Evolutionary conservation across 75 land plant genomes (phyloP).

Genomic region (Adiantum capillusveneris): DNA sequence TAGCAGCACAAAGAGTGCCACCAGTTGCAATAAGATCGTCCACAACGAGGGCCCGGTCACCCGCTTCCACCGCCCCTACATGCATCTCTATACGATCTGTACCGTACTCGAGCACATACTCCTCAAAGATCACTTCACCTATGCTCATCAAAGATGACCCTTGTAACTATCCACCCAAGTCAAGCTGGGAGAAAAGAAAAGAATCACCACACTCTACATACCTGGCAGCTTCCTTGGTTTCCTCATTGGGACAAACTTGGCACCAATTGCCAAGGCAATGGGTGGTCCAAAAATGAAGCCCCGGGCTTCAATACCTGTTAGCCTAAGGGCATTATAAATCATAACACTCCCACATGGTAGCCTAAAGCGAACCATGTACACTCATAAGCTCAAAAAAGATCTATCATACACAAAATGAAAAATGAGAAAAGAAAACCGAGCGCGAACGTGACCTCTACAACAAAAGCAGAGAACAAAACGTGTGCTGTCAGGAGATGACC

Average conservation of each 20-base stretch:
- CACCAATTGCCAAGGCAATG: conserved; percentile 85
- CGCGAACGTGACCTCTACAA: too few relatives aligned
- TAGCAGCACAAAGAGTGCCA: conserved; percentile 78
- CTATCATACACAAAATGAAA: too few relatives aligned
- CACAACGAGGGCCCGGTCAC: conserved; percentile 78
- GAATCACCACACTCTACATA: conserved; percentile 4
- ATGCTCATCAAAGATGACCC: conserved; percentile 7
- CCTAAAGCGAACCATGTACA: too few relatives aligned
- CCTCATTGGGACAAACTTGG: conserved; percentile 78
- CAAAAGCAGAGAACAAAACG: too few relatives aligned
- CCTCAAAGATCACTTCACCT: conserved; percentile 83
- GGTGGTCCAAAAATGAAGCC: conserved; percentile 94
- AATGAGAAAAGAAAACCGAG: too few relatives aligned
- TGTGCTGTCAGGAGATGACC: too few relatives aligned
- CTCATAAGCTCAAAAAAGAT: too few relatives aligned
- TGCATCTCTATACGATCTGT: conserved; percentile 91
- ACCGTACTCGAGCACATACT: conserved; percentile 84
- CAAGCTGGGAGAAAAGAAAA: too few relatives aligned
- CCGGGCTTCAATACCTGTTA: conserved; percentile 81
- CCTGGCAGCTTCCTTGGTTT: conserved; percentile 83
- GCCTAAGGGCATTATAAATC: neutral
- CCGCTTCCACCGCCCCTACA: conserved; percentile 76
- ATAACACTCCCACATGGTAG: neutral
- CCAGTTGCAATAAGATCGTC: too few relatives aligned
- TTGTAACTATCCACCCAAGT: too few relatives aligned